These are phyloP conservation scores for Pugionium dolabratum DNA, from an alignment of 345 rosid species.

Conservation along the genomic window DNA sequence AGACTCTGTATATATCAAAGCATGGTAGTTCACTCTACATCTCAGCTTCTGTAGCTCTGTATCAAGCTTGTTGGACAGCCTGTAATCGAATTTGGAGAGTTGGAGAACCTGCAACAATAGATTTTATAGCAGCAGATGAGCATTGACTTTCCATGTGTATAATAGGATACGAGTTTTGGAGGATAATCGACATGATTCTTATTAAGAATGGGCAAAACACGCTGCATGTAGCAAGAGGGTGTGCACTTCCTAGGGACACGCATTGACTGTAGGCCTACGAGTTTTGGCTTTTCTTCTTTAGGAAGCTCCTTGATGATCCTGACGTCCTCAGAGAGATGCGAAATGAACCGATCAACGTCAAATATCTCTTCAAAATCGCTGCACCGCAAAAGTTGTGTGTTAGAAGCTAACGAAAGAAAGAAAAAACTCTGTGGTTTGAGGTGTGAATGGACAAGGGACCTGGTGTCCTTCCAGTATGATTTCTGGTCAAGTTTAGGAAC, in stretches of 20 bases:
- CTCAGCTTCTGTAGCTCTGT: constrained; percentile 82
- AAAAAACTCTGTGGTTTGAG: no score
- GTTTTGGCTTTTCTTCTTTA: constrained; percentile 49
- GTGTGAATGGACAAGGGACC: constrained; percentile 42
- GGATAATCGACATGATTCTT: constrained; percentile 39
- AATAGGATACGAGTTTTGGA: not conserved
- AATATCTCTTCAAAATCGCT: constrained; percentile 80
- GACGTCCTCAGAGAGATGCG: constrained; percentile 66
- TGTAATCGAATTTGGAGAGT: constrained; percentile 91
- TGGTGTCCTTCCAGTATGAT: constrained; percentile 89
- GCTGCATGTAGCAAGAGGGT: constrained; percentile 44
- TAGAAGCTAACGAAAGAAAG: no score
- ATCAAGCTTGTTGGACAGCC: constrained; percentile 71
- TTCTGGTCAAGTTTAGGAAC: constrained; percentile 84
- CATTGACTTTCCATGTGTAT: not conserved
- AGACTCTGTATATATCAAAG: constrained; percentile 65
- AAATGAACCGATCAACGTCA: constrained; percentile 78
- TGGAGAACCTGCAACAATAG: constrained; percentile 63
- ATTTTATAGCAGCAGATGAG: constrained; percentile 16
- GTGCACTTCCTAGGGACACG: constrained; percentile 93
- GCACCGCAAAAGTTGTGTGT: constrained; percentile 40
- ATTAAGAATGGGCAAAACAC: constrained; percentile 39
- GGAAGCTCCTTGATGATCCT: constrained; percentile 72
- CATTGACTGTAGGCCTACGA: constrained; percentile 50
- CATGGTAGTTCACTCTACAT: constrained; percentile 91